Base-by-base conservation (phyloP, 2,329 filamentous ascomycete species). In the Ophiostoma quercus region DNA sequence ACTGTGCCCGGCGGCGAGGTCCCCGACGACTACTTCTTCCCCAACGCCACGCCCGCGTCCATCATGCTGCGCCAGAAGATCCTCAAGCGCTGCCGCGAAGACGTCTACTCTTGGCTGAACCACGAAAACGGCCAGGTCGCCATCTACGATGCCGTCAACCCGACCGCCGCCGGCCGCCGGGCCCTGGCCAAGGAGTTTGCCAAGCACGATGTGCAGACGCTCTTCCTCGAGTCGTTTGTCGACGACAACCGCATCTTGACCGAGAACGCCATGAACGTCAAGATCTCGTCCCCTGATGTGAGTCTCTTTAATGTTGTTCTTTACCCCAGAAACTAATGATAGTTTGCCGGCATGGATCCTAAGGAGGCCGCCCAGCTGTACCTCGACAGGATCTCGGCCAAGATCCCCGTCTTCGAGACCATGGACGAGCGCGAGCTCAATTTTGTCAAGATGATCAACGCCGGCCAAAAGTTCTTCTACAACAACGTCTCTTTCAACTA, bases 381-480 rank as follows among this genome's bases (percentile, higher is more conserved):
- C 76, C 86, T 99, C 54, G 87, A 89, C 73, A 89, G 95, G 67
- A 98, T 99, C 77, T 89, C 92, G 73, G 90, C 92, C 75, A 92
- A 95, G 74, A 99, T 99, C 71, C 95, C 95, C 25, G 90, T 94
- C 71, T 99, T 97, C 75, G 94, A 99, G 81, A 96, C 92, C 0
- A 98, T 99, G 93, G 87, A 94, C 75, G 95, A 99, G 79, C 85
- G 86, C 39, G 94, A 98, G 74, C 85, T 99, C 73, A 97, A 98
- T 78, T 99, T 94, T 81, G 94, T 99, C 81, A 97, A 97, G 82
- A 97, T 99, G 94, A 96, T 98, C 78, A 99, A 99, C 75, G 95
- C 95, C 8, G 95, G 95, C 63, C 88, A 94, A 77, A 89, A 92
- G 74, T 90, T 99, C 77, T 90, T 94, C 75, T 94, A 98, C 80